Base-by-base conservation (phyloP, 352 stramenopile species). In the Phytophthora sansomeana region DNA sequence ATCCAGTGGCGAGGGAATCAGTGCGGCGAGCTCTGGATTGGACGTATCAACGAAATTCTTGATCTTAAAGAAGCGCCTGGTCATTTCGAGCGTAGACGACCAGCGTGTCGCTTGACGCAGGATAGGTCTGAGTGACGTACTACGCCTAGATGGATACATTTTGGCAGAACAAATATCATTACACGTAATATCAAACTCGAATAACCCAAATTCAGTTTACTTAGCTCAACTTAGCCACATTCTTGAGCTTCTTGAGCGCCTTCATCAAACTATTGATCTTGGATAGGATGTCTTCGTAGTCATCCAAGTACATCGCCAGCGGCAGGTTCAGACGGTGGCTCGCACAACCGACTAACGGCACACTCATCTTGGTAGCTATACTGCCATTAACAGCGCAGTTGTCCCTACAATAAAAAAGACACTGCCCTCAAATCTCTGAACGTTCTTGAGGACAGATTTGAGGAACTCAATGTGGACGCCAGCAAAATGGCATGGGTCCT, bases 1-100 rank as follows among this genome's bases (percentile, higher is more conserved):
- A 3, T 38, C 32, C 32, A 38, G 32, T 16, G 32, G 32, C 8
- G 54, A 54, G 6, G 43, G 54, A 19, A 62, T 53, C 4, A 62
- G 6, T 13, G 6, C 41, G 8, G 43, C 54, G 13, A 26, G 26
- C 6, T 36, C 32, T 14, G 46, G 28, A 26, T 61, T 42, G 9
- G 33, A n/a, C 0, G 17, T 52, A 17, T 54, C 44, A 21, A 62
- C 48, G 32, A 24, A 16, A 5, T 47, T 13, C 44, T 62, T 48
- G 6, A 61, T 10, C 1, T 52, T 33, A 13, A 54, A 62, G 13
- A 41, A 62, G 6, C 54, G 32, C 29, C 54, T 42, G 3, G 19
- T 6, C 54, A 54, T 54, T 14, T 38, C 32, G 32, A 14, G 13
- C 32, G 32, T 36, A 10, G 32, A 36, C 32, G 6, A 38, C 32